phyloP scores from a whole-genome alignment of 345 rosid genomes.

The Chamaenerion angustifolium region DNA sequence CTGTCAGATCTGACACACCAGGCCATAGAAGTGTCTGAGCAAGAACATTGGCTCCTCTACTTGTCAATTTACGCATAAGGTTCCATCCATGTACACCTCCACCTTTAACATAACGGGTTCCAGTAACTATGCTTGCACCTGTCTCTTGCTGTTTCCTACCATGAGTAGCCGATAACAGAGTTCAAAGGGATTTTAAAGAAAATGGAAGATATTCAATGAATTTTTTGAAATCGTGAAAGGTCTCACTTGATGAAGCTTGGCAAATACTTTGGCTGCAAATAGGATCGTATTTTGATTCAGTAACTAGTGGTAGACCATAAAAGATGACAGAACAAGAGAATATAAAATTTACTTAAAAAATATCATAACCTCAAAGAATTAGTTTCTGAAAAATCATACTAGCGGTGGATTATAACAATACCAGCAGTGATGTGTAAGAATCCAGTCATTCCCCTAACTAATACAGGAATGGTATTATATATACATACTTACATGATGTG shows the following conservation, averaged over 20 bases:
- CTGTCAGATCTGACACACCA: conserved; percentile 91
- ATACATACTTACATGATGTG: conserved; percentile 73
- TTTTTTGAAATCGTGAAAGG: not conserved
- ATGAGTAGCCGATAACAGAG: conserved; percentile 5
- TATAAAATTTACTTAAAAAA: not conserved
- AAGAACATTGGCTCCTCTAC: conserved; percentile 96
- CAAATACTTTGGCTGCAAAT: conserved; percentile 88
- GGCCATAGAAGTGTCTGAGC: conserved; percentile 97
- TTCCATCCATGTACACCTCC: conserved; percentile 98
- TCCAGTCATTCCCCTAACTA: not conserved
- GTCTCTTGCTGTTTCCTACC: conserved; percentile 81
- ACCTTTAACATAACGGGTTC: conserved; percentile 77
- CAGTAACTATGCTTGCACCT: conserved; percentile 83
- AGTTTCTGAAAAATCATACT: too few relatives aligned
- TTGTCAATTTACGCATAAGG: conserved; percentile 92
- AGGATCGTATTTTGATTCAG: conserved; percentile 7
- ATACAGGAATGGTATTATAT: not conserved
- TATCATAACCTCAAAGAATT: too few relatives aligned
- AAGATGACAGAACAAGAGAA: not conserved
- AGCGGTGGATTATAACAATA: not conserved
- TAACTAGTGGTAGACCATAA: not conserved
- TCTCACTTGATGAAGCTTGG: conserved; percentile 88
- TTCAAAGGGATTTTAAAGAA: conserved; percentile 10
- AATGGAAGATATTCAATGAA: not conserved
- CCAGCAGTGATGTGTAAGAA: not conserved